phyloP scores from a whole-genome alignment of 2,329 filamentous ascomycete genomes.

The Colletotrichum siamense region DNA sequence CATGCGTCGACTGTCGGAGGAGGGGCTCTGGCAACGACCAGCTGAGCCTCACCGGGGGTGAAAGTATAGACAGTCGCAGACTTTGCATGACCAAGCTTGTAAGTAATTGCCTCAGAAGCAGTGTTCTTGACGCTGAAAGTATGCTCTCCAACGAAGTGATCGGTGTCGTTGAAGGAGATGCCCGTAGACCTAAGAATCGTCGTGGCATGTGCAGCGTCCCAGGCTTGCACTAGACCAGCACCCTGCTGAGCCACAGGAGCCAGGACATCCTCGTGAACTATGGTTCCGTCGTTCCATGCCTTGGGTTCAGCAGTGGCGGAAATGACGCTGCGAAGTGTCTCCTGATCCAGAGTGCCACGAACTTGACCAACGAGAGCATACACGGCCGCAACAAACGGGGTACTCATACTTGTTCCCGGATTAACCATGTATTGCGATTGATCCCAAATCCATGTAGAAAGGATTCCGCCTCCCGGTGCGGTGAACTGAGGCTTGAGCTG shows the following conservation, averaged over 20 bases:
- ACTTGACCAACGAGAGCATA: slow-evolving; percentile 36
- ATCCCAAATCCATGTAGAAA: slow-evolving; percentile 53
- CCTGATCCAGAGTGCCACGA: slow-evolving; percentile 30
- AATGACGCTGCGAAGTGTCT: slow-evolving; percentile 30
- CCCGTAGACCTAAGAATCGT: slow-evolving; percentile 40
- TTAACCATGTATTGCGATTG: slow-evolving; percentile 51
- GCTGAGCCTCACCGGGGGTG: slow-evolving; percentile 1
- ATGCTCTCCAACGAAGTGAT: slow-evolving; percentile 37
- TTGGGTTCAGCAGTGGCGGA: slow-evolving; percentile 34
- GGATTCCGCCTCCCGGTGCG: slow-evolving; percentile 53
- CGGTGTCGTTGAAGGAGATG: slow-evolving; percentile 51
- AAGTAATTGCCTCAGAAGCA: slow-evolving; percentile 38
- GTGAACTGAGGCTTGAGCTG: slow-evolving; percentile 54
- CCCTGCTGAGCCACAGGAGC: slow-evolving; percentile 48
- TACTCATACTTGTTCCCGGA: slow-evolving; percentile 61
- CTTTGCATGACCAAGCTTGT: slow-evolving; percentile 39
- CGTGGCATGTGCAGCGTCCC: slow-evolving; percentile 42
- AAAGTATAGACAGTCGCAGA: slow-evolving; percentile 45
- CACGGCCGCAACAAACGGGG: slow-evolving; percentile 50
- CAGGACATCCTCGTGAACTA: slow-evolving; percentile 3
- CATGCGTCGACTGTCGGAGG: slow-evolving; percentile 18
- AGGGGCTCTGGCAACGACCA: slow-evolving; percentile 17
- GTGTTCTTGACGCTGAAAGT: slow-evolving; percentile 46
- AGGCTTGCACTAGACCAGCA: slow-evolving; percentile 46
- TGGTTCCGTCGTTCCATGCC: slow-evolving; percentile 33